Evolutionary conservation across 1,284 basidiomycete genomes (phyloP).

Genomic region (Leccinum pachyderme): DNA sequence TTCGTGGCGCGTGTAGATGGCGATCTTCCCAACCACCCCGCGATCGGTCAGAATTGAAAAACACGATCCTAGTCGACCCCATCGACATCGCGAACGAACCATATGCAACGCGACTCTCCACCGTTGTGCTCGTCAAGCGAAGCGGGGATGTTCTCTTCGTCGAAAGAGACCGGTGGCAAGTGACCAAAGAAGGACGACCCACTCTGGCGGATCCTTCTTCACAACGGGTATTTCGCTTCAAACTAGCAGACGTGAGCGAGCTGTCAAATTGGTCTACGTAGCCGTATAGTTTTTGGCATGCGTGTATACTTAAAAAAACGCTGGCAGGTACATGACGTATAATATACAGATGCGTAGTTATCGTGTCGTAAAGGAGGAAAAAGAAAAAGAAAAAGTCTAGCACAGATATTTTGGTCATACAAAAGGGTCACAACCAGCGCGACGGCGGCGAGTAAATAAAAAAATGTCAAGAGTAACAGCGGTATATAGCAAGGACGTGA

Average conservation of each 20-base stretch:
- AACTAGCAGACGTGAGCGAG: conserved; percentile 31
- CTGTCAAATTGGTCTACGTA: conserved; percentile 21
- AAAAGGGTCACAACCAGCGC: conserved; percentile 34
- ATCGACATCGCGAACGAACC: conserved; percentile 29
- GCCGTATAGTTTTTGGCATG: conserved; percentile 12
- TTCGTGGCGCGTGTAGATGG: conserved; percentile 39
- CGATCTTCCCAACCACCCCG: conserved; percentile 43
- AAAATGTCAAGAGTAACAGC: background rate
- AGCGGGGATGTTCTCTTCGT: conserved; percentile 62
- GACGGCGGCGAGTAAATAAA: conserved; percentile 30
- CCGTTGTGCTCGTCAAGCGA: conserved; percentile 63
- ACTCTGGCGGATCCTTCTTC: conserved; percentile 40
- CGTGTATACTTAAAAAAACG: conserved; percentile 7
- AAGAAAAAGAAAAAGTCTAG: conserved; percentile 24
- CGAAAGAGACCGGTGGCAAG: conserved; percentile 68
- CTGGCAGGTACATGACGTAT: conserved; percentile 34
- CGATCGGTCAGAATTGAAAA: conserved; percentile 51
- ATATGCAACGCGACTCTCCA: conserved; percentile 75
- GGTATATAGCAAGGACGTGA: conserved; percentile 9
- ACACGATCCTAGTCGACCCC: conserved; percentile 62
- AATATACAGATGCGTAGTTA: conserved; percentile 27
- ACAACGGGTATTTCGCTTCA: conserved; percentile 55
- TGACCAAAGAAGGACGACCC: conserved; percentile 38
- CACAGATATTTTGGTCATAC: conserved; percentile 29
- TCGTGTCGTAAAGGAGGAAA: conserved; percentile 11